Conservation (phyloP, 1,284 basidiomycete species). For the Papiliotrema laurentii region DNA sequence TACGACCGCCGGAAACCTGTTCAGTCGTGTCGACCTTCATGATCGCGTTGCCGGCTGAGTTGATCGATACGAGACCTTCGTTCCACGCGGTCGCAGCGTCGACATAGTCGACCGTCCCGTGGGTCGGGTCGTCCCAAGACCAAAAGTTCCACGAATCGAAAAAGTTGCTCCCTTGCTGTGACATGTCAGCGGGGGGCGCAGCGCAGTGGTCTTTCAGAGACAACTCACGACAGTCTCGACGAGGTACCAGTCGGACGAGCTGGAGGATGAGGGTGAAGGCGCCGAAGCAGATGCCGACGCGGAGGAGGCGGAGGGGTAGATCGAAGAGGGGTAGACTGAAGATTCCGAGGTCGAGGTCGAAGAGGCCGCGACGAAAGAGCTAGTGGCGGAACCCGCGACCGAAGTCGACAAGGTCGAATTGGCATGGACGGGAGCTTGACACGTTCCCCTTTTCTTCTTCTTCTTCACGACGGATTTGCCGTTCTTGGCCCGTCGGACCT, state of each 20-base stretch:
- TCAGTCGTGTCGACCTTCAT: constrained; percentile 80
- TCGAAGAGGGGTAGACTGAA: constrained; percentile 4
- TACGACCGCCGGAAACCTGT: constrained; percentile 60
- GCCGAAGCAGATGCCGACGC: constrained; percentile 7
- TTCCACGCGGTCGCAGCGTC: constrained; percentile 32
- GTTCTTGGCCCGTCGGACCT: constrained; percentile 11
- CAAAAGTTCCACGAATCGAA: constrained; percentile 79
- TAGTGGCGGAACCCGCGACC: constrained; percentile 8
- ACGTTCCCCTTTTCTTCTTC: constrained; percentile 18
- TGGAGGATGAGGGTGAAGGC: constrained; percentile 2
- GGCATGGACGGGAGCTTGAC: constrained; percentile 15
- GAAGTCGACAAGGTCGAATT: constrained; percentile 10
- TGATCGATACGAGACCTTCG: constrained; percentile 53
- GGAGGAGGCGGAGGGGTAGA: constrained; percentile 10
- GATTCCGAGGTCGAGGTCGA: constrained; percentile 3
- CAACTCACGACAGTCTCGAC: constrained; percentile 3
- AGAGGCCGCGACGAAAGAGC: constrained; percentile 11
- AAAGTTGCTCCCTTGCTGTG: constrained; percentile 53
- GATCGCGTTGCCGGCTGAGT: constrained; percentile 64
- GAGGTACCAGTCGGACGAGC: constrained; percentile 5
- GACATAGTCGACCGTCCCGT: constrained; percentile 57
- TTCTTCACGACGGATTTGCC: constrained; percentile 24
- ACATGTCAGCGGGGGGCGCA: neutral
- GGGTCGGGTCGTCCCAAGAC: constrained; percentile 67
- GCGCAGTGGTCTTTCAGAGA: neutral